These are phyloP conservation scores for Symbiodinium pilosum DNA, from an alignment of 73 alveolate species.

Conservation along the genomic window DNA sequence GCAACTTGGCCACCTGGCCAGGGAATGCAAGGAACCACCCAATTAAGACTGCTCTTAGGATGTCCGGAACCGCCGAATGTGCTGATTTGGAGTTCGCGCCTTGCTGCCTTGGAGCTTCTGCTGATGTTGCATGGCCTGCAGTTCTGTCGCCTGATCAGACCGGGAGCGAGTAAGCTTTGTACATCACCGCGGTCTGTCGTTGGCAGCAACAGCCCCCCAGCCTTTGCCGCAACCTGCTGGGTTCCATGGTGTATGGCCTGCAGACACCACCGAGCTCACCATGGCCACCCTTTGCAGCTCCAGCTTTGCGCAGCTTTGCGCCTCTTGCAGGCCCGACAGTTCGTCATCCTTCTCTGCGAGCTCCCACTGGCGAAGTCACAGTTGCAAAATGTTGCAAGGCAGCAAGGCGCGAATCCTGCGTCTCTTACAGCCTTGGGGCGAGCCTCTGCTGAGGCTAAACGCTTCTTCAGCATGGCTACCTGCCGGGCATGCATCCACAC, in stretches of 20 bases:
- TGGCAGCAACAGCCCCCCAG: neutral
- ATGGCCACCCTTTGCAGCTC: neutral
- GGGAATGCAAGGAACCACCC: no score
- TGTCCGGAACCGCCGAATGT: no score
- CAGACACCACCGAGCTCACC: neutral
- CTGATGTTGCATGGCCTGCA: neutral
- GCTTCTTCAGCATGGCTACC: neutral
- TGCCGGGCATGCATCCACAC: no score
- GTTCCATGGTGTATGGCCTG: conserved; percentile 3
- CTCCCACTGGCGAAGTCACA: neutral
- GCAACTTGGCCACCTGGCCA: conserved; percentile 7
- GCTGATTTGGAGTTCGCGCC: no score
- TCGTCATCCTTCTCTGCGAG: conserved; percentile 3
- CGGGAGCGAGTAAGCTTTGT: neutral
- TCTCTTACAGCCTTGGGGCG: neutral
- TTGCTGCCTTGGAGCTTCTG: neutral
- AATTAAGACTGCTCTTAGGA: no score
- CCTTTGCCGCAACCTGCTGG: conserved; percentile 7
- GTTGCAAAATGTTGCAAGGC: neutral
- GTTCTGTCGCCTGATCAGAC: neutral
- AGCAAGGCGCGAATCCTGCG: neutral
- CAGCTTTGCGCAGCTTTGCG: neutral
- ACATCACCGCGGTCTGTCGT: no score
- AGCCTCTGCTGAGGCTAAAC: neutral
- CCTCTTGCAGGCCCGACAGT: conserved; percentile 12